Conservation (phyloP, 495 filamentous ascomycete species). For the Melanomma pulvis-pyrius region DNA sequence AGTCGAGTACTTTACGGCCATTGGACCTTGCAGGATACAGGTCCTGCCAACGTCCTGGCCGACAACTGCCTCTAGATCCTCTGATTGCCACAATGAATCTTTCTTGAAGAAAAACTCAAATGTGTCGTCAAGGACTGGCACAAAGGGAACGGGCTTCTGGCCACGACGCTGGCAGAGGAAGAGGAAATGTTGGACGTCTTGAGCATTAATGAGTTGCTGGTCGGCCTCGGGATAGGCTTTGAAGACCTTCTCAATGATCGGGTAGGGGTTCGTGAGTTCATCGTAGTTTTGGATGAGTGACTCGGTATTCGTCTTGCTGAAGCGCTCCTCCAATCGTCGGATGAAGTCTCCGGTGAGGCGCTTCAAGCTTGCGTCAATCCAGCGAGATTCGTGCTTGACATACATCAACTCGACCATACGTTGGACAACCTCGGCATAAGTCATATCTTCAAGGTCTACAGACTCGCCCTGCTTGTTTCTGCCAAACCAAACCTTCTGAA, state of each 20-base stretch:
- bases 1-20: constrained; percentile 87
- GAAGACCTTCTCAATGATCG: constrained; percentile 76
- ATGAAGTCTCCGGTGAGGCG: constrained; percentile 92
- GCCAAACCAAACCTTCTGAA: constrained; percentile 99
- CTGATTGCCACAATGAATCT: constrained; percentile 99
- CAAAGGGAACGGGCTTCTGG: constrained; percentile 96
- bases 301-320: constrained; percentile 65
- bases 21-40: constrained; percentile 94
- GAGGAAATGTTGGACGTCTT: constrained; percentile 95
- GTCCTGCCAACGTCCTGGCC: constrained; percentile 92
- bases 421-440: constrained; percentile 86
- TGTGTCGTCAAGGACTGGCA: constrained; percentile 88
- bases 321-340: constrained; percentile 91
- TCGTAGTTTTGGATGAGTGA: constrained; percentile 84
- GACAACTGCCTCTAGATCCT: constrained; percentile 93
- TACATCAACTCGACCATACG: constrained; percentile 97
- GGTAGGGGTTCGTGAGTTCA: constrained; percentile 81
- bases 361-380: constrained; percentile 86
- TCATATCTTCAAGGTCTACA: constrained; percentile 98
- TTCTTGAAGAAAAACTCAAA: constrained; percentile 99
- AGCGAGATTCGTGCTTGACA: constrained; percentile 87
- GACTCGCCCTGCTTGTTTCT: constrained; percentile 79
- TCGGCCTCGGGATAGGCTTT: constrained; percentile 80
- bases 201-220: constrained; percentile 91
- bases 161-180: constrained; percentile 88